Conservation (phyloP, 2,329 filamentous ascomycete genomes). For the Aspergillus sp. region DNA sequence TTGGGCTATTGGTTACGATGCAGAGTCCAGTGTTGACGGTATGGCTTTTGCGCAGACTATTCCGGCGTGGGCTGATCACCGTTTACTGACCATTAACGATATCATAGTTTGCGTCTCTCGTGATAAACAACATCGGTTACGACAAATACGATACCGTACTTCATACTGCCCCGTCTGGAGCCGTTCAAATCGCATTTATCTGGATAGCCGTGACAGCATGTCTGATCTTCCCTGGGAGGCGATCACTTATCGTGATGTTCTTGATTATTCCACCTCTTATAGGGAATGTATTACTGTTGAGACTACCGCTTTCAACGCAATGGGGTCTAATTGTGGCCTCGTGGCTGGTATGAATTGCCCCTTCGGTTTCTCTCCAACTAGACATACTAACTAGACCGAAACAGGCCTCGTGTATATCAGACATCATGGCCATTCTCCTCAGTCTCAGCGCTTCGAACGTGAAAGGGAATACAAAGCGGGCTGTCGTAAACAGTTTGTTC, state of each 20-base stretch:
- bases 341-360: constrained; percentile 40
- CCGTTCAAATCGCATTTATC: constrained; percentile 47
- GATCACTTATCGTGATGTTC: constrained; percentile 40
- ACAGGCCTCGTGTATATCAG: constrained; percentile 45
- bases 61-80: no score
- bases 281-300: constrained; percentile 46
- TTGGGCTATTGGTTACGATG: constrained; percentile 48
- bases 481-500: constrained; percentile 48
- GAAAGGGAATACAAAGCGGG: constrained; percentile 52
- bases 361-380: background rate
- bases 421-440: constrained; percentile 43
- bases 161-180: constrained; percentile 49
- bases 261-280: constrained; percentile 45
- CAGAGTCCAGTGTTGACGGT: constrained; percentile 43
- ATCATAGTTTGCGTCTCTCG: constrained; percentile 45
- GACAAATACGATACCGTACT: constrained; percentile 47
- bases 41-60: no score
- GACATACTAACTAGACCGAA: background rate
- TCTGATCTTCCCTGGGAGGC: constrained; percentile 40
- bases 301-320: constrained; percentile 38
- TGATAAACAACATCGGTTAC: constrained; percentile 50
- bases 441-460: constrained; percentile 49
- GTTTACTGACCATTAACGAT: no score
- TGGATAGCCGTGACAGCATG: constrained; percentile 45
- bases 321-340: constrained; percentile 51